Evolutionary conservation across 306 rosid genomes (phyloP).

Genomic region (Glycine latifolia): DNA sequence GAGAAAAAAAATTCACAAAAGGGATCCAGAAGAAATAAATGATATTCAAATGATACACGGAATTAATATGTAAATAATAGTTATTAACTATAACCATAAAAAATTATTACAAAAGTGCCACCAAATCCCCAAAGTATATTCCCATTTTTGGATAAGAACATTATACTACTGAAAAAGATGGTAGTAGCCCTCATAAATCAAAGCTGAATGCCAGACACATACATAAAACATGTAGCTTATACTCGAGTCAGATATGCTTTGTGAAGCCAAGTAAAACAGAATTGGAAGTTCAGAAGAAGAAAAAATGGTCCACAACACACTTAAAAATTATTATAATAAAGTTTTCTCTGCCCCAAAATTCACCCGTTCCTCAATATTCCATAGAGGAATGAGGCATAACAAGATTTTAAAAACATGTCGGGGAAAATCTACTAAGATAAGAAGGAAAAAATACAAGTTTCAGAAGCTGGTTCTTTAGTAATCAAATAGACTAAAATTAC

Average conservation of each 20-base stretch:
- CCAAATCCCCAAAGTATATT: neutral
- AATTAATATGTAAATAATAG: neutral
- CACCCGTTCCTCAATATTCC: constrained; percentile 50
- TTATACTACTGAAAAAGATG: neutral
- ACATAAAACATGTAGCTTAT: constrained; percentile 12
- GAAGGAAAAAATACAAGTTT: constrained; percentile 54
- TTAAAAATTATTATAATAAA: constrained; percentile 46
- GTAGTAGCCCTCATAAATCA: constrained; percentile 23
- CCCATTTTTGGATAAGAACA: neutral
- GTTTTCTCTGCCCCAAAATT: constrained; percentile 62
- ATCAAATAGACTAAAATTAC: constrained; percentile 58
- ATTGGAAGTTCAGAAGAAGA: neutral
- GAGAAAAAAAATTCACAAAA: neutral
- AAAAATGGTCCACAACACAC: constrained; percentile 46
- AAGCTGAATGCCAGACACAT: neutral
- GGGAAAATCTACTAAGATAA: constrained; percentile 37
- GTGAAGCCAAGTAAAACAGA: constrained; percentile 5
- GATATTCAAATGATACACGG: constrained; percentile 1
- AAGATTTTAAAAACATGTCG: constrained; percentile 46
- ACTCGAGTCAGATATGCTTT: constrained; percentile 25
- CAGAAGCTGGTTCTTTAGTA: constrained; percentile 60
- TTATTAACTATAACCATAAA: neutral
- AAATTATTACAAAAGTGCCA: neutral
- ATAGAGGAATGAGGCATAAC: constrained; percentile 48
- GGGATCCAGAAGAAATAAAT: neutral